Evolutionary conservation across 1,284 basidiomycete species (phyloP), one percentile per base, ranked within the genome.

Genomic region (Pholiota adiposa): DNA sequence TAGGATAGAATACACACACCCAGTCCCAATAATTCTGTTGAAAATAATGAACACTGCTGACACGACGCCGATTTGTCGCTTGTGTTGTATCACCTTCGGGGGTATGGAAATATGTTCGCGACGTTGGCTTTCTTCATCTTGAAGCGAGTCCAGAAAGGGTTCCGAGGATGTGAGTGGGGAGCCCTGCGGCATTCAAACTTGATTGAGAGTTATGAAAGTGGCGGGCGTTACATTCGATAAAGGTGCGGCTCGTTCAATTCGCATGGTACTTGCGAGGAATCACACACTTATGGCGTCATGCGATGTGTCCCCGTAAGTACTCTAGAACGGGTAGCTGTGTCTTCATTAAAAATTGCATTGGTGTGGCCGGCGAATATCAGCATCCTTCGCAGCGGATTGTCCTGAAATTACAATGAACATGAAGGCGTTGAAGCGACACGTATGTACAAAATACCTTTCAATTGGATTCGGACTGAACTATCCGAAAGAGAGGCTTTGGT

Each of bases 1-100:
- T 14, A 48, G 14, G 43, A 31, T 31, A 36, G 5, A n/a, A n/a
- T n/a, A 21, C 16, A 64, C 73, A 12, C 49, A 76, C 75, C 73
- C 77, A 60, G 77, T 77, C 8, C 77, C 77, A 57, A 79, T 75
- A 8, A 79, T 75, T 25, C 76, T 65, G 56, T 79, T 79, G 65
- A 79, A 76, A 53, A 77, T 78, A 19, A 78, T 70, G 65, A 76
- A 76, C 1, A 75, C 70, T 4, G 76, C 75, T 44, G 75, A 76
- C 19, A 73, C 59, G 7, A 73, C 57, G 6, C 77, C 77, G 56
- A 78, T 75, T 52, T 71, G 72, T 18, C 62, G 60, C 33, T 56
- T 60, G 21, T 48, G 43, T 14, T 12, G 23, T 29, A 18, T 31
- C 16, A 4, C 31, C 44, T n/a, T 33, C 8, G 27, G 31, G 2